Base-by-base conservation (phyloP, 495 filamentous ascomycete species). In the Cudoniella acicularis region DNA sequence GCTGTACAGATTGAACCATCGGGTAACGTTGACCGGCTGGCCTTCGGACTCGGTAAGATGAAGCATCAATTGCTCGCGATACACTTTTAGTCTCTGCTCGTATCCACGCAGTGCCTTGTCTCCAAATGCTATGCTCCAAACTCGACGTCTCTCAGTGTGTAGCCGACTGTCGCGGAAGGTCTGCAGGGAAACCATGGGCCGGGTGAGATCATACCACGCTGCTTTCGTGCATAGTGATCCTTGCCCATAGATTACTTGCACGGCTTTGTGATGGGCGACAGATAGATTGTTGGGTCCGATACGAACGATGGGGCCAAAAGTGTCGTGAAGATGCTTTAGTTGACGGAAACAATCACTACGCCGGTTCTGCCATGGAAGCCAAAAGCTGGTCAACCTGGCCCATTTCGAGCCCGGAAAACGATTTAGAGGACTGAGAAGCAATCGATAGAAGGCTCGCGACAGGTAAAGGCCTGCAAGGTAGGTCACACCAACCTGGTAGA, bases 121-220 rank as follows among this genome's bases (percentile, higher is more conserved):
- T 21, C 63, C 61, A n/a, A 76, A 41, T 0, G 58, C 71, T 24
- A 53, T 63, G 40, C 73, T 67, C 76, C 75, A 77, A 11, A 68
- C 64, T 30, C 63, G 71, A 16, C 73, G 70, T 3, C 75, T 63
- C 2, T 46, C 50, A 18, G 58, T 64, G 48, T 78, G 73, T 0
- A 61, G 43, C 0, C 60, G 41, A 2, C 56, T 21, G 45, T 73
- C 65, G 0, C 78, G 72, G 23, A 69, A 68, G 46, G 73, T 76
- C 27, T 75, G 67, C 6, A 77, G 62, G 13, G 72, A 70, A 16
- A 63, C 63, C 1, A 65, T 63, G 0, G 77, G 77, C 43, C 69
- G 64, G 0, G 75, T 57, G 3, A 77, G 63, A 13, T 78, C 76
- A 54, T 80, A 80, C 75, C 75, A 80, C 1, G 71, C 66, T 1